Evolutionary conservation across 371 early-diverging fungal species (phyloP), one percentile per base, ranked within the genome.

Genomic region (Globomyces sp.): DNA sequence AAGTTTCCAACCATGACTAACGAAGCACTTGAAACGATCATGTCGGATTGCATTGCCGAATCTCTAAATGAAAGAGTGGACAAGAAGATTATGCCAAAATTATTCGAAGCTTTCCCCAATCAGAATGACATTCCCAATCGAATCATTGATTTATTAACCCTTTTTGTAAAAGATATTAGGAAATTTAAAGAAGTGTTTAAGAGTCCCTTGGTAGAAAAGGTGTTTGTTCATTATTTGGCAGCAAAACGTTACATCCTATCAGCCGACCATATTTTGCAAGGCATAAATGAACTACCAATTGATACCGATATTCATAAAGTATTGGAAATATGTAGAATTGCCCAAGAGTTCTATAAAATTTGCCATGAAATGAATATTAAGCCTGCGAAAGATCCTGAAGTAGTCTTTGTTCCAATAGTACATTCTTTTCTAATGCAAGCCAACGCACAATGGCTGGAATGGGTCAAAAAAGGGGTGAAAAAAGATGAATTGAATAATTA

Each of bases 361-460:
- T 70, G 62, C 55, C 64, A 49, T 11, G 71, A 76, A 55, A 44
- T 73, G 51, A 68, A 70, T 1, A 37, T 74, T 60, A 51, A 43
- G 40, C 45, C 66, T 24, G 49, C 45, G 37, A 47, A 68, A 57
- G 62, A 61, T 40, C 63, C 72, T 58, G 71, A 74, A 48, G 65
- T 70, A 46, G 76, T 75, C 49, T 76, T 79, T 50, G 45, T 68
- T n/a, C 77, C 77, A 0, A 71, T 71, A 48, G 71, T 79, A 42
- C 51, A 53, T 3, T 55, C 69, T 44, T 79, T 74, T 74, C 59
- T 79, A 41, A 47, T 57, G 34, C 48, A 58, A 2, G 70, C 71
- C 36, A 70, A 77, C 39, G 63, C 63, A 34, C 59, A 68, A 43
- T 77, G 77, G 77, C 24, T 65, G n/a, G 68, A 73, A 55, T 79